A percentile compares a stretch with the other conserved stretches of the same genome.
These are phyloP conservation scores for Capsella bursapastoris DNA, from an alignment of 345 rosid genomes.

Conservation along the genomic window DNA sequence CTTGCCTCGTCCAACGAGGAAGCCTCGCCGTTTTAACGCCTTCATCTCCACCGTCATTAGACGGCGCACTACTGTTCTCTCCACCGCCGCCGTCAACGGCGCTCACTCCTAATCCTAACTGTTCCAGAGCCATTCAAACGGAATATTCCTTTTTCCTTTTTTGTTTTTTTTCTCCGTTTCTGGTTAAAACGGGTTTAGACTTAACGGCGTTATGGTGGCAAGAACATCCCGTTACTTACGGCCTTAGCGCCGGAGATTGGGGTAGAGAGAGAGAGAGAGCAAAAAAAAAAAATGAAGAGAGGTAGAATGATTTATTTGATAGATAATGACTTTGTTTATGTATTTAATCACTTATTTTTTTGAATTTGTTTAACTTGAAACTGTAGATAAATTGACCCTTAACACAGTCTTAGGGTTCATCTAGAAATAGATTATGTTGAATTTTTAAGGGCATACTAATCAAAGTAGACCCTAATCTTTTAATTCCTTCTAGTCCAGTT, in stretches of 20 bases:
- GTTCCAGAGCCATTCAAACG: slow-evolving; percentile 60
- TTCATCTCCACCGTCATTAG: slow-evolving; percentile 63
- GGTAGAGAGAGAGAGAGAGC: not conserved
- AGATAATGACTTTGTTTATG: slow-evolving; percentile 32
- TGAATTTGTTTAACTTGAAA: slow-evolving; percentile 1
- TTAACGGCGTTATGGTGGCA: slow-evolving; percentile 54
- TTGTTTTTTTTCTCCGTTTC: not conserved
- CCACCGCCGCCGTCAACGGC: slow-evolving; percentile 56
- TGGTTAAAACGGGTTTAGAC: slow-evolving; percentile 29
- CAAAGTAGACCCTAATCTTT: slow-evolving; percentile 6
- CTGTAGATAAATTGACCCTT: slow-evolving; percentile 49
- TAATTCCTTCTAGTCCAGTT: slow-evolving; percentile 26
- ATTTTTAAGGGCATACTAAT: slow-evolving; percentile 32
- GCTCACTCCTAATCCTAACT: slow-evolving; percentile 49
- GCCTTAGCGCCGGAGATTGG: slow-evolving; percentile 26
- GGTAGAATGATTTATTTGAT: slow-evolving; percentile 22
- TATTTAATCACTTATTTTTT: not conserved
- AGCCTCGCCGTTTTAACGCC: slow-evolving; percentile 70
- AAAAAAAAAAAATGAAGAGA: not conserved
- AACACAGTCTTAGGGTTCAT: slow-evolving; percentile 38
- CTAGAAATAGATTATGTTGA: slow-evolving; percentile 20
- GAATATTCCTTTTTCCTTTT: not conserved
- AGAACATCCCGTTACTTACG: slow-evolving; percentile 63
- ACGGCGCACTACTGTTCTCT: slow-evolving; percentile 44
- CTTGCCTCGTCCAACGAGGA: slow-evolving; percentile 99